Percentiles rank a stretch among this genome's conserved stretches.
Evolutionary conservation across 2,329 filamentous ascomycete species (phyloP).

Genomic region (Karstenula rhodostoma): DNA sequence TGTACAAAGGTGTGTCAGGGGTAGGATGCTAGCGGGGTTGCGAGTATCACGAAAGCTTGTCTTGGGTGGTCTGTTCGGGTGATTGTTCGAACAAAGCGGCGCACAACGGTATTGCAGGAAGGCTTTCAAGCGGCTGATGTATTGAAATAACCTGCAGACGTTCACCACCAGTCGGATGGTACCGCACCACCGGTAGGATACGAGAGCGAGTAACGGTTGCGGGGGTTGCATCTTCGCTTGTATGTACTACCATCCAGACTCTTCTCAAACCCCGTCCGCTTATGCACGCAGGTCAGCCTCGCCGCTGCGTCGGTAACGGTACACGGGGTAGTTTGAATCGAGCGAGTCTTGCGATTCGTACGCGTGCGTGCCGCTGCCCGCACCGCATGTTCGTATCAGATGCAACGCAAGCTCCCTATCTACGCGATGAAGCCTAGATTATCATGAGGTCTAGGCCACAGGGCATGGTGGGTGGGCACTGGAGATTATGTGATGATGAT

Average conservation of each 20-base stretch:
- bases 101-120: not conserved
- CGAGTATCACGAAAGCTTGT: not conserved
- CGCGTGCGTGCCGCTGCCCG: not conserved
- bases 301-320: constrained; percentile 11
- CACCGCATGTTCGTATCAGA: not conserved
- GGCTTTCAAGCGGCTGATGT: not conserved
- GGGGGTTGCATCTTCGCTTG: not conserved
- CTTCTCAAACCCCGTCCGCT: constrained; percentile 9
- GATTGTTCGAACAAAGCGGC: not conserved
- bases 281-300: constrained; percentile 2
- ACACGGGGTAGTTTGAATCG: not conserved
- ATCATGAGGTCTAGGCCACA: not conserved
- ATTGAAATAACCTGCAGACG: not conserved
- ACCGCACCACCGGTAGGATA: not conserved
- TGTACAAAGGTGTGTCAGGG: not conserved
- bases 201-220: constrained; percentile 2
- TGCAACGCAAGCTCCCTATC: constrained; percentile 8
- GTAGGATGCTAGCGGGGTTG: not conserved
- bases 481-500: not conserved
- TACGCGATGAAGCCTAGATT: not conserved
- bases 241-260: constrained; percentile 15
- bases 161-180: constrained; percentile 3
- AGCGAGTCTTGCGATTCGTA: not conserved
- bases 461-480: constrained; percentile 2
- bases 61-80: not conserved